Conservation (phyloP, 2,329 filamentous ascomycete genomes). For the Lanzia echinophila region DNA sequence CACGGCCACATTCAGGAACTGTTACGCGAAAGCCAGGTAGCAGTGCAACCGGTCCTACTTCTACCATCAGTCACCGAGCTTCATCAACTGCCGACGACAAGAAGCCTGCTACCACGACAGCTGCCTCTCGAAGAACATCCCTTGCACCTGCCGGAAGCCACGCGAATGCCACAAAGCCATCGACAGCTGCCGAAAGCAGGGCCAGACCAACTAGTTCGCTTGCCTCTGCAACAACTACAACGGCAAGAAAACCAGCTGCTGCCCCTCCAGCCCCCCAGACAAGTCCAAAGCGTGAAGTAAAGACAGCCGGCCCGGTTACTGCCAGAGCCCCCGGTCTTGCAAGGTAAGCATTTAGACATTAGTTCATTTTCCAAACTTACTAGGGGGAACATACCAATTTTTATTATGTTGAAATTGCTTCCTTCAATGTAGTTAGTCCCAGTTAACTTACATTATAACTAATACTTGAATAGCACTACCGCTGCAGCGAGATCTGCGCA, state of each 20-base stretch:
- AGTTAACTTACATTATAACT: background rate
- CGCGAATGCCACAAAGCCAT: conserved; percentile 22
- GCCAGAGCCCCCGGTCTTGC: conserved; percentile 28
- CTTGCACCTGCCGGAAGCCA: conserved; percentile 21
- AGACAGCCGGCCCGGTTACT: conserved; percentile 33
- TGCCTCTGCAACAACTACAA: conserved; percentile 19
- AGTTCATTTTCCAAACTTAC: background rate
- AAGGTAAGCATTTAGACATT: background rate
- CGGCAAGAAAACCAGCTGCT: conserved; percentile 29
- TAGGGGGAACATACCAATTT: too few species aligned
- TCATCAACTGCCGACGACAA: conserved; percentile 29
- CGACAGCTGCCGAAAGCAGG: conserved; percentile 26
- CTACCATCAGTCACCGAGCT: conserved; percentile 25
- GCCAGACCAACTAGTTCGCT: conserved; percentile 11
- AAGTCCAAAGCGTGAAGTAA: conserved; percentile 31
- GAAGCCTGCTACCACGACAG: conserved; percentile 21
- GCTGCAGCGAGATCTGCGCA: conserved; percentile 30
- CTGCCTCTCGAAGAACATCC: conserved; percentile 27
- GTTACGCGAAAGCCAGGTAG: conserved; percentile 26
- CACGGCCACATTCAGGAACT: conserved; percentile 23
- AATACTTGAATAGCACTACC: conserved; percentile 26
- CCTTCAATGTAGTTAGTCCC: too few species aligned
- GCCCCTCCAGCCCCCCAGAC: conserved; percentile 21
- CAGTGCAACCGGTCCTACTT: conserved; percentile 26
- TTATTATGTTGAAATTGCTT: background rate